Percentiles rank a stretch among this genome's conserved stretches.
These are phyloP conservation scores for Ricinus communis DNA, from an alignment of 345 rosid species.

Conservation along the genomic window DNA sequence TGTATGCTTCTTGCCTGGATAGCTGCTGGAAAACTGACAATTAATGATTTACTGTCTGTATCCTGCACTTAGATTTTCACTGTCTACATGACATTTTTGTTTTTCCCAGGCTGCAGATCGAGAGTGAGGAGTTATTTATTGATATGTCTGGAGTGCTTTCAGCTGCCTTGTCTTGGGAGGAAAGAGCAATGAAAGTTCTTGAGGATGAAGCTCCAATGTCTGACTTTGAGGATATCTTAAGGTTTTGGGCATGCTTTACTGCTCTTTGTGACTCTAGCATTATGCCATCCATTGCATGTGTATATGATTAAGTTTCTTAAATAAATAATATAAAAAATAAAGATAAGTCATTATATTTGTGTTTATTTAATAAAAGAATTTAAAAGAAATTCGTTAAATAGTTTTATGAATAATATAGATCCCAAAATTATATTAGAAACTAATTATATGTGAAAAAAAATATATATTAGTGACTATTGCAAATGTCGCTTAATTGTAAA, in stretches of 20 bases:
- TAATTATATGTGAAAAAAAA: no score
- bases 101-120: constrained; percentile 62
- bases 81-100: constrained; percentile 11
- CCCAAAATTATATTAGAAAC: no score
- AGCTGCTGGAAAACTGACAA: constrained; percentile 8
- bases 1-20: constrained; percentile 47
- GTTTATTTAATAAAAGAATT: no score
- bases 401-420: no score
- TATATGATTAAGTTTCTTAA: no score
- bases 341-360: no score
- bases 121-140: constrained; percentile 54
- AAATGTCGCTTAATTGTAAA: no score
- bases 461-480: no score
- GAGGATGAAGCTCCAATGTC: constrained; percentile 53
- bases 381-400: no score
- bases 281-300: no score
- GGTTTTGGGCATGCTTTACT: constrained; percentile 41
- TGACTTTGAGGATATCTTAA: constrained; percentile 67
- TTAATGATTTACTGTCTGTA: not conserved
- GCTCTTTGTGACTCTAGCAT: not conserved
- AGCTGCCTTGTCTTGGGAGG: constrained; percentile 69
- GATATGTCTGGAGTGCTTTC: constrained; percentile 51
- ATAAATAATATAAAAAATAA: no score
- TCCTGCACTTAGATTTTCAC: not conserved
- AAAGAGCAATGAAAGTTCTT: constrained; percentile 58